phyloP scores from a whole-genome alignment of 1,284 basidiomycete species.

The Chondrostereum purpureum region DNA sequence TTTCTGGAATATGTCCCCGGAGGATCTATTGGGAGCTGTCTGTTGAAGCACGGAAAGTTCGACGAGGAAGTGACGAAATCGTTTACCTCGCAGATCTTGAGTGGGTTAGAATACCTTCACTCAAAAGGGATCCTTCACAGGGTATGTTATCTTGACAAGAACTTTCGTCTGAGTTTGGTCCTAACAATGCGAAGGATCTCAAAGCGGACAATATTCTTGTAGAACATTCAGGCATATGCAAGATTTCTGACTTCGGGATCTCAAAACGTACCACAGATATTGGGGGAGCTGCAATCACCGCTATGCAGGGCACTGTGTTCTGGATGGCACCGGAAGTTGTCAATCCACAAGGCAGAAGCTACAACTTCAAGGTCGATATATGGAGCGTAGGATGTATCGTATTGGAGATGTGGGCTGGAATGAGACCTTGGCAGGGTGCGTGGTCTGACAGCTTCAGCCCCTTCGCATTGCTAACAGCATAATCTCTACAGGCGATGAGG shows the following conservation, averaged over 20 bases:
- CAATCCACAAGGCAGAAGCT: constrained; percentile 76
- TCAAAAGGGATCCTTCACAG: constrained; percentile 88
- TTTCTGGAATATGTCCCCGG: constrained; percentile 99
- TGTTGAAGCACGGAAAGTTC: constrained; percentile 90
- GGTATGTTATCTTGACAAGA: constrained; percentile 34
- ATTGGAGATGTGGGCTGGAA: constrained; percentile 96
- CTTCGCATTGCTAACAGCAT: too few species aligned
- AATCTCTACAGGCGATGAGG: constrained; percentile 60
- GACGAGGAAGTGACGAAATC: constrained; percentile 90
- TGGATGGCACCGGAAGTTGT: constrained; percentile 99
- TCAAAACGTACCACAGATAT: constrained; percentile 88
- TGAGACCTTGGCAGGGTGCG: constrained; percentile 80
- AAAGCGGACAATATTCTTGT: constrained; percentile 99
- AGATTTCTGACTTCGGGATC: constrained; percentile 98
- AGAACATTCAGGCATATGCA: constrained; percentile 88
- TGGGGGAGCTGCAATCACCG: constrained; percentile 74
- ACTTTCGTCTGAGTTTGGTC: constrained; percentile 4
- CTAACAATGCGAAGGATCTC: constrained; percentile 57
- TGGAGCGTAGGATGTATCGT: constrained; percentile 98
- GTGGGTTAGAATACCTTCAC: constrained; percentile 92
- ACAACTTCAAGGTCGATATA: constrained; percentile 96
- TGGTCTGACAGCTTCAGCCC: too few species aligned
- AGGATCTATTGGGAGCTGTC: constrained; percentile 90
- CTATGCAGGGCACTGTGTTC: constrained; percentile 96
- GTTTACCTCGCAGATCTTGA: constrained; percentile 89